Conservation (phyloP, 345 rosid genomes). For the Salix dunnii region DNA sequence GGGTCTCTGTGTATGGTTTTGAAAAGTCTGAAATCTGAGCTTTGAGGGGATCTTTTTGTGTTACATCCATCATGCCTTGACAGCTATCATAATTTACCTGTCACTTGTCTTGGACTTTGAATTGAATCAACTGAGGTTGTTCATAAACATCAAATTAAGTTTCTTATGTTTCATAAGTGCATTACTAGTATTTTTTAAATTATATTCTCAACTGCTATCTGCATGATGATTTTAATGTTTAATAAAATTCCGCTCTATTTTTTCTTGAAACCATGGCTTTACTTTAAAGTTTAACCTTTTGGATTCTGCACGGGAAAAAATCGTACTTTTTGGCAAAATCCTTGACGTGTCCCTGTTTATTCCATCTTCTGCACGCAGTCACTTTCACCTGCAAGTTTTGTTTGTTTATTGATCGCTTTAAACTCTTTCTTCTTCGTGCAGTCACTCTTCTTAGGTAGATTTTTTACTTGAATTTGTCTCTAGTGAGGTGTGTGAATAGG, state of each 20-base stretch:
- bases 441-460: background rate
- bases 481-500: slow-evolving; percentile 12
- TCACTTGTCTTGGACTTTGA: slow-evolving; percentile 29
- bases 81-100: slow-evolving; percentile 37
- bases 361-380: slow-evolving; percentile 2
- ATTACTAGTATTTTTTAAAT: background rate
- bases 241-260: slow-evolving; percentile 10
- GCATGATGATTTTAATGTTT: slow-evolving; percentile 12
- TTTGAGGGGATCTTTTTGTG: slow-evolving; percentile 37
- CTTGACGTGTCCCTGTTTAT: slow-evolving; percentile 8
- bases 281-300: slow-evolving; percentile 6
- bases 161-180: background rate
- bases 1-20: slow-evolving; percentile 5
- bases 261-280: slow-evolving; percentile 14
- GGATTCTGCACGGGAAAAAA: slow-evolving; percentile 1
- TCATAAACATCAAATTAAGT: background rate
- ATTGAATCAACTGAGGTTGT: slow-evolving; percentile 5
- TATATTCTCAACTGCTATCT: slow-evolving; percentile 4
- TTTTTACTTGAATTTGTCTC: slow-evolving; percentile 6
- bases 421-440: background rate
- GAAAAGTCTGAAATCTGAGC: slow-evolving; percentile 14
- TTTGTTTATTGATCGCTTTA: background rate
- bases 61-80: slow-evolving; percentile 43
- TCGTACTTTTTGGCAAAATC: background rate
- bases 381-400: slow-evolving; percentile 20